Conservation (phyloP, 441 rosid species). For the Viola pubescens region DNA sequence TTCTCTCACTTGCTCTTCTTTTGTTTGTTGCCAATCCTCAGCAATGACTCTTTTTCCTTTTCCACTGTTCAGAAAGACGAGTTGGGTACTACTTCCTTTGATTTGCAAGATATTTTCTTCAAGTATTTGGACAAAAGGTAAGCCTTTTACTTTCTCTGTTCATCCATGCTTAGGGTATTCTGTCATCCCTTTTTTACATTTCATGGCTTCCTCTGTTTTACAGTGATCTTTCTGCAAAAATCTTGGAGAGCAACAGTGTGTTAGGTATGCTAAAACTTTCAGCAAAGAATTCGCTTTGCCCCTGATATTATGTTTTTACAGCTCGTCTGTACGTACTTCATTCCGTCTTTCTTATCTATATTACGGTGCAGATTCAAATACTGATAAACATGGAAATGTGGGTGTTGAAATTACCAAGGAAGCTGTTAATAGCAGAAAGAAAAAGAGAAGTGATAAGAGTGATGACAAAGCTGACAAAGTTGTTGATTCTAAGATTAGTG, state of each 20-base stretch:
- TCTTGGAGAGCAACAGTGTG: slow-evolving; percentile 18
- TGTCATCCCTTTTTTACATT: slow-evolving; percentile 1
- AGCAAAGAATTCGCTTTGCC: not conserved
- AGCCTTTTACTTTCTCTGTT: not conserved
- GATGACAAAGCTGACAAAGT: slow-evolving; percentile 11
- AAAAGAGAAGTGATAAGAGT: slow-evolving; percentile 20
- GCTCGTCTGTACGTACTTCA: not conserved
- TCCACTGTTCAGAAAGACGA: slow-evolving; percentile 41
- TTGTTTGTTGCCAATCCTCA: not conserved
- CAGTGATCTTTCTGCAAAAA: slow-evolving; percentile 27
- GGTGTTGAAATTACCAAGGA: slow-evolving; percentile 14
- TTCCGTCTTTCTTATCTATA: not conserved
- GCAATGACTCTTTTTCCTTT: not conserved
- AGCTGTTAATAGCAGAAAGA: slow-evolving; percentile 14
- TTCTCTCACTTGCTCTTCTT: not conserved
- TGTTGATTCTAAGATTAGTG: slow-evolving; percentile 8
- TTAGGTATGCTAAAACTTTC: slow-evolving; percentile 25
- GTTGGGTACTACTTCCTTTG: slow-evolving; percentile 25
- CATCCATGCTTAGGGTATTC: not conserved
- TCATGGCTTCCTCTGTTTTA: slow-evolving; percentile 16
- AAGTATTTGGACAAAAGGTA: slow-evolving; percentile 48
- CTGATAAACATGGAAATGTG: not conserved
- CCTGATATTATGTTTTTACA: not conserved
- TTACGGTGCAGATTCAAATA: not conserved
- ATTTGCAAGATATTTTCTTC: slow-evolving; percentile 54